phyloP scores from a whole-genome alignment of 1,139 yeast species.

The Blastobotrys aristatus region DNA sequence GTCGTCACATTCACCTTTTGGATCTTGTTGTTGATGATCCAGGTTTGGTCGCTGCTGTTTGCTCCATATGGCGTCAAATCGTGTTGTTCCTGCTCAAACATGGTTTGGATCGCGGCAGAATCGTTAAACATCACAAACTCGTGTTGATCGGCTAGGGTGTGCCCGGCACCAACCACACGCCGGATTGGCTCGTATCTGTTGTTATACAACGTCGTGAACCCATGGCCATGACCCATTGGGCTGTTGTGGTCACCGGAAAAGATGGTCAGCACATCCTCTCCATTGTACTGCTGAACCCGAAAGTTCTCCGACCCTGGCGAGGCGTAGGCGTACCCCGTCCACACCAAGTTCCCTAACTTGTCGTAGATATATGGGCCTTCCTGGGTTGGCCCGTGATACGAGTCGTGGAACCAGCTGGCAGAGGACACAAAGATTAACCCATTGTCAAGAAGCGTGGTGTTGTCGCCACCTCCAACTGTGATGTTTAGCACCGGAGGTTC shows the following conservation, averaged over 20 bases:
- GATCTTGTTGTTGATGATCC: slow-evolving; percentile 15
- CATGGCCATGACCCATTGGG: slow-evolving; percentile 16
- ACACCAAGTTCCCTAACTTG: slow-evolving; percentile 15
- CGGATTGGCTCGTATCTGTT: slow-evolving; percentile 14
- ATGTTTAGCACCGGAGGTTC: slow-evolving; percentile 16
- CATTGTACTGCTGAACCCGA: neutral
- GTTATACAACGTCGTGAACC: slow-evolving; percentile 14
- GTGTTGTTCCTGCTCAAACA: slow-evolving; percentile 13
- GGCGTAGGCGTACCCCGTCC: slow-evolving; percentile 17
- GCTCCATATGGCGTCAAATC: slow-evolving; percentile 10
- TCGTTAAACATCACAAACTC: slow-evolving; percentile 14
- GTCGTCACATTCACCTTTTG: slow-evolving; percentile 36
- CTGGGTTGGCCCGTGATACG: slow-evolving; percentile 10
- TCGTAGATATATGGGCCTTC: slow-evolving; percentile 16
- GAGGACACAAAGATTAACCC: slow-evolving; percentile 14
- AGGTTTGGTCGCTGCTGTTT: neutral
- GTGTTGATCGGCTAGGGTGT: slow-evolving; percentile 11
- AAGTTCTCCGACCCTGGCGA: slow-evolving; percentile 16
- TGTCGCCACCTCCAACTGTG: too few relatives aligned
- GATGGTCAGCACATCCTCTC: slow-evolving; percentile 1
- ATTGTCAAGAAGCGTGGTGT: slow-evolving; percentile 8
- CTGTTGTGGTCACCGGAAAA: slow-evolving; percentile 15
- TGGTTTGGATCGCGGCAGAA: slow-evolving; percentile 13
- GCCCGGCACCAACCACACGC: neutral
- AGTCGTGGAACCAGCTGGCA: slow-evolving; percentile 12